A percentile compares a stretch with the other conserved stretches of the same genome.
phyloP scores from a whole-genome alignment of 2,329 filamentous ascomycete species.

The Hymenoscyphus scutula region DNA sequence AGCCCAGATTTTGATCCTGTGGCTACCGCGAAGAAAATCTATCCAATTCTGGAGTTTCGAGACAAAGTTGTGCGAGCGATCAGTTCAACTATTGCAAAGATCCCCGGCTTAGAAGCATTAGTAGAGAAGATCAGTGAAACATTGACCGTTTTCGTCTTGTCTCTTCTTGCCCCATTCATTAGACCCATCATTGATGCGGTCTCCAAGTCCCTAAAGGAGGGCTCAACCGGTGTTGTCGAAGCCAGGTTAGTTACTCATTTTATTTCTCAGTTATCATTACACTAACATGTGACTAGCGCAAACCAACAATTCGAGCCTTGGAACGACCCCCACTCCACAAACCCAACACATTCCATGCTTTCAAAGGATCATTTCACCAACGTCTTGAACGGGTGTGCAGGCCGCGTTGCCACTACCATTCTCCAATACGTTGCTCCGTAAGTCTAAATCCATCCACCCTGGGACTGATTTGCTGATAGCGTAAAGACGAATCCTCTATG shows the following conservation, averaged over 20 bases:
- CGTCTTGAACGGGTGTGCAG: slow-evolving; percentile 73
- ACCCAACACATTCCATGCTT: slow-evolving; percentile 79
- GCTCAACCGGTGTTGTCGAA: slow-evolving; percentile 69
- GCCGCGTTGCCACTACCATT: slow-evolving; percentile 69
- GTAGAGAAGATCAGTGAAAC: slow-evolving; percentile 93
- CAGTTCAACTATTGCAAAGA: slow-evolving; percentile 80
- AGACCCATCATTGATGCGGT: slow-evolving; percentile 87
- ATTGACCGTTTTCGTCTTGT: slow-evolving; percentile 86
- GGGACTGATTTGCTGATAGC: slow-evolving; percentile 26
- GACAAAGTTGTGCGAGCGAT: slow-evolving; percentile 91
- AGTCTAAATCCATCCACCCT: slow-evolving; percentile 49
- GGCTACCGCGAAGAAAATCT: slow-evolving; percentile 77
- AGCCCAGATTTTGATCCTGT: slow-evolving; percentile 74
- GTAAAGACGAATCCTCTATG: slow-evolving; percentile 72
- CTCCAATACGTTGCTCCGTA: slow-evolving; percentile 83
- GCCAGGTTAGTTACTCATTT: slow-evolving; percentile 43
- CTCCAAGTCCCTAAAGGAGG: slow-evolving; percentile 79
- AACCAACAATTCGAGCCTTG: slow-evolving; percentile 77
- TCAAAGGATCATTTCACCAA: slow-evolving; percentile 86
- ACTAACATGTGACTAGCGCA: slow-evolving; percentile 43
- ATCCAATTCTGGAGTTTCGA: slow-evolving; percentile 89
- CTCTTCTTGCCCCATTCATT: slow-evolving; percentile 86
- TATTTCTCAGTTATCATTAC: background rate
- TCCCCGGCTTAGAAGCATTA: slow-evolving; percentile 85
- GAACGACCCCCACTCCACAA: slow-evolving; percentile 70